Base-by-base conservation (phyloP, 1,139 yeast genomes). In the Protomyces arabidopsidicola region DNA sequence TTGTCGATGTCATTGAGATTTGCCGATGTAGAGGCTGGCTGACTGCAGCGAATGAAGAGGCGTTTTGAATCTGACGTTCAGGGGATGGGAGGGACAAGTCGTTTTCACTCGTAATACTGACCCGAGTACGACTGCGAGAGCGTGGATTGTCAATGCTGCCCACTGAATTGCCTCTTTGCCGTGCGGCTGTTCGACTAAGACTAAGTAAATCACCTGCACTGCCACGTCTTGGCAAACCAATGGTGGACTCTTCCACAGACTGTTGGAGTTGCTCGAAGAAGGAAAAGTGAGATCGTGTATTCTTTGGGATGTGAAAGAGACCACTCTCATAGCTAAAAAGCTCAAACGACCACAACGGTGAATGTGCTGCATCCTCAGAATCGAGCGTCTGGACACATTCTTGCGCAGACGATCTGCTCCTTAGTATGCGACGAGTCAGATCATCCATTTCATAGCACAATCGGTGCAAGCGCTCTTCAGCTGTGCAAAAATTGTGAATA, bases 391-490 rank as follows among this genome's bases (percentile, higher is more conserved):
- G 51, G 18, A 20, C 22, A 4, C 18, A 27, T 9, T 24, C 54
- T 8, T 31, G 45, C 14, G n/a, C 9, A 24, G 42, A 39, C 10
- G 36, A 27, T 10, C 22, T 24, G 6, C 31, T 27, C 6, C 4
- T 27, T 31, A 53, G 3, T 20, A 45, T 35, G 12, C 54, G 31
- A 12, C 53, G 31, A 10, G 36, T 35, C 22, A 53, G 39, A 16
- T 60, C 63, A 34, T 58, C 62, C 5, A 60, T 16, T 27, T 60
- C 63, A 35, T 34, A 45, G 42, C 63, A 60, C 22, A 60, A 45
- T 9, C 63, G 58, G 18, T 53, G 58, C 48, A 60, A 9, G 2
- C 63, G 38, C 39, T 60, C 63, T 20, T 60, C 63, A 16, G 51
- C 63, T 18, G 27, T 12, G 45, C 63, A 60, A 24, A 60, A 60